These are phyloP conservation scores for Scedosporium boydii DNA, from an alignment of 2,329 filamentous ascomycete species.

Conservation along the genomic window DNA sequence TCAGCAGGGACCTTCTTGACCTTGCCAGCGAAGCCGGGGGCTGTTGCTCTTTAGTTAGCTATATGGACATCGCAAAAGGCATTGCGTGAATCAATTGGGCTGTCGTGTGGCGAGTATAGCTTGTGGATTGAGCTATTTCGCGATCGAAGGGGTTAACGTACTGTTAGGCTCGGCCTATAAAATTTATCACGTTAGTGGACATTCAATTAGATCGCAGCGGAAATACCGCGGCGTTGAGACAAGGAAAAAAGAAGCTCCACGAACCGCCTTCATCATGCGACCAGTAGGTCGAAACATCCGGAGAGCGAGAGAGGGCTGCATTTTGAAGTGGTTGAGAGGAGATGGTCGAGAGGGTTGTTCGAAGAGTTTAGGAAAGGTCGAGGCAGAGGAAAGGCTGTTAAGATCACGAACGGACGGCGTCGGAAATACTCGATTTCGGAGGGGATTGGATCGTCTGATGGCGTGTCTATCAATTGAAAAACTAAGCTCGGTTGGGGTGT, in stretches of 20 bases:
- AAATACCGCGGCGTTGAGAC: conserved; percentile 9
- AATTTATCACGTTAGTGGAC: background rate
- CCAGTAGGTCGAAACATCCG: conserved; percentile 57
- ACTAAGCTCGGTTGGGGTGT: conserved; percentile 17
- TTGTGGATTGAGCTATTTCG: conserved; percentile 73
- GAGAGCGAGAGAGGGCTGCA: conserved; percentile 57
- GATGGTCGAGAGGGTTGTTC: background rate
- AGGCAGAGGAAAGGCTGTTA: background rate
- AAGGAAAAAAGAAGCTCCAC: conserved; percentile 53
- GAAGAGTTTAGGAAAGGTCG: conserved; percentile 15
- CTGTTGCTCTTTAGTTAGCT: background rate
- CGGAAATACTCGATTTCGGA: conserved; percentile 1
- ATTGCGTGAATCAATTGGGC: background rate
- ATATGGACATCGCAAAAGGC: background rate
- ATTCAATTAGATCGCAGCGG: background rate
- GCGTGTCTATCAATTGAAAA: conserved; percentile 7
- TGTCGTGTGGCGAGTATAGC: conserved; percentile 67
- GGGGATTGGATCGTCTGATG: conserved; percentile 5
- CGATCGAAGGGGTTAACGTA: background rate
- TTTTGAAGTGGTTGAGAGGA: conserved; percentile 27
- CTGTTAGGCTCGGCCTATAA: background rate
- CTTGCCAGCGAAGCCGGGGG: background rate
- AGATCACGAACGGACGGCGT: conserved; percentile 6
- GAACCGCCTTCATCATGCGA: conserved; percentile 53
- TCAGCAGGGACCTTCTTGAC: conserved; percentile 69